Evolutionary conservation across 1,284 basidiomycete species (phyloP).

Genomic region (Irpex lacteus): DNA sequence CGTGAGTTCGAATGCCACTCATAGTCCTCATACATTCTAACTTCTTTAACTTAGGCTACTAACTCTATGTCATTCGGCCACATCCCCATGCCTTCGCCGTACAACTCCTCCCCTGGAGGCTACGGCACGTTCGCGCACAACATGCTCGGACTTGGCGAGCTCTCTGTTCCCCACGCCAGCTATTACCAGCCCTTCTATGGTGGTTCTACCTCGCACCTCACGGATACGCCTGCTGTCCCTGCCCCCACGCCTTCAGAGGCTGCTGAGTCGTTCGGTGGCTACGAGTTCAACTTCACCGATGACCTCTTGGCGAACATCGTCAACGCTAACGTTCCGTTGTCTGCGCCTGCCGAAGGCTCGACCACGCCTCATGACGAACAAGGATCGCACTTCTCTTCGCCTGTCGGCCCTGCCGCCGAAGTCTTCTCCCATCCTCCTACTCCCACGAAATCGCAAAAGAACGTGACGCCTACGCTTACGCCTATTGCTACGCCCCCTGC

Average conservation of each 20-base stretch:
- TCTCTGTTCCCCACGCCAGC: neutral
- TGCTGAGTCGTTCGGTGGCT: neutral
- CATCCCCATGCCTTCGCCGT: conserved; percentile 10
- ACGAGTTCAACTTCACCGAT: neutral
- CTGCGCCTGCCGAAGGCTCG: neutral
- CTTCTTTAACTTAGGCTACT: conserved; percentile 9
- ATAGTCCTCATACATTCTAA: neutral
- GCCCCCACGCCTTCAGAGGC: neutral
- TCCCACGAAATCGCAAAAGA: neutral
- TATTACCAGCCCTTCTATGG: neutral
- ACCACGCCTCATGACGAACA: neutral
- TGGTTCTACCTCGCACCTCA: neutral
- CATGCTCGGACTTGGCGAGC: conserved; percentile 7
- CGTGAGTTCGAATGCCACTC: conserved; percentile 12
- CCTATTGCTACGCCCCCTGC: neutral
- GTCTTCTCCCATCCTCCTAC: neutral
- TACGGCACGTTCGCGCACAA: conserved; percentile 3
- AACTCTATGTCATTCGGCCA: conserved; percentile 15
- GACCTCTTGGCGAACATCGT: neutral
- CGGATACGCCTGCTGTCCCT: neutral
- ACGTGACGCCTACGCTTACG: neutral
- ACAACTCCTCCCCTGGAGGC: conserved; percentile 9
- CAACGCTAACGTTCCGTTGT: neutral
- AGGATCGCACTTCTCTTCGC: neutral
- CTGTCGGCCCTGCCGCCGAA: neutral